phyloP scores from a whole-genome alignment of 2,329 filamentous ascomycete genomes.

The Aspergillus felis region DNA sequence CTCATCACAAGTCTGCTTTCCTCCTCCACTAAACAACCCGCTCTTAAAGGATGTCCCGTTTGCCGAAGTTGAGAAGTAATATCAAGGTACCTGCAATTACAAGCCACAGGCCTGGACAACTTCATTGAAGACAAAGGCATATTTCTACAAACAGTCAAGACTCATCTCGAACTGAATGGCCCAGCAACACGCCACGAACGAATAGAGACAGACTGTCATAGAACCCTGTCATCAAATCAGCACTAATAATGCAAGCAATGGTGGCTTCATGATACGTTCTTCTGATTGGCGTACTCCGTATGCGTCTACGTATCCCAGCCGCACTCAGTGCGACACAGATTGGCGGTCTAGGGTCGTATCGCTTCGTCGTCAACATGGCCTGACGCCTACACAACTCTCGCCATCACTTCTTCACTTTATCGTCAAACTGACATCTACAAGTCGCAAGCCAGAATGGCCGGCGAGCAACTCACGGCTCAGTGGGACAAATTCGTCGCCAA shows the following conservation, averaged over 20 bases:
- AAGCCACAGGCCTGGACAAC: background rate
- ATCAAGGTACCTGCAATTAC: background rate
- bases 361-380: background rate
- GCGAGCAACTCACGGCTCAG: background rate
- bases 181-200: too few species aligned
- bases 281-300: background rate
- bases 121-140: background rate
- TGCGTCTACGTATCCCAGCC: background rate
- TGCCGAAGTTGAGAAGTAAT: too few species aligned
- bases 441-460: background rate
- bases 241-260: background rate
- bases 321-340: background rate
- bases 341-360: background rate
- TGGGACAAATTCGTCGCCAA: background rate
- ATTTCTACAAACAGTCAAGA: too few species aligned
- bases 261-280: background rate
- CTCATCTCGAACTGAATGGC: background rate
- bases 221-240: background rate
- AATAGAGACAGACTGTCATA: background rate
- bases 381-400: background rate
- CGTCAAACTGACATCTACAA: background rate
- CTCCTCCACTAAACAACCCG: background rate
- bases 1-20: too few species aligned
- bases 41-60: background rate
- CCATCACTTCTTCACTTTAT: background rate